Evolutionary conservation across 2,329 filamentous ascomycete species (phyloP).

Genomic region (Ophiostoma ulmi): DNA sequence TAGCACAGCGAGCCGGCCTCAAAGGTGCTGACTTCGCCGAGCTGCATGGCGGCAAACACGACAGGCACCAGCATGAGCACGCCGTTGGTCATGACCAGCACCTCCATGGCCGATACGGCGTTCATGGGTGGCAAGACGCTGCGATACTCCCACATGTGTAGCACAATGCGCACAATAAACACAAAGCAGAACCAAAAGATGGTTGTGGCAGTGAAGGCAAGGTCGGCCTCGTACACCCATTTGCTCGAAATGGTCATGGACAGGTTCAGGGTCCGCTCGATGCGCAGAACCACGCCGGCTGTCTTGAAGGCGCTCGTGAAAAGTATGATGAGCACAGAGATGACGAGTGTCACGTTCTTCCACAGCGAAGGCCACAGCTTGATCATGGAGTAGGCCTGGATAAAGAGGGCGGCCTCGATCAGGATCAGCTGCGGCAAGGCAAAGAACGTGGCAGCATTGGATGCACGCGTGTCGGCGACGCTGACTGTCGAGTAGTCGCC

Average conservation of each 20-base stretch:
- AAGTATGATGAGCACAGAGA: slow-evolving; percentile 37
- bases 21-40: slow-evolving; percentile 40
- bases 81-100: slow-evolving; percentile 52
- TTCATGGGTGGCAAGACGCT: slow-evolving; percentile 42
- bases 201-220: slow-evolving; percentile 32
- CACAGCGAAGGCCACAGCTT: slow-evolving; percentile 41
- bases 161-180: slow-evolving; percentile 49
- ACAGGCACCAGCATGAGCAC: slow-evolving; percentile 53
- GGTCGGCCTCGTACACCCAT: slow-evolving; percentile 39
- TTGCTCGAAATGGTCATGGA: slow-evolving; percentile 24
- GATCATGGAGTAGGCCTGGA: slow-evolving; percentile 52
- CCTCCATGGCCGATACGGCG: slow-evolving; percentile 48
- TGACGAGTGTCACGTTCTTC: slow-evolving; percentile 31
- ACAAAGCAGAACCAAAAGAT: slow-evolving; percentile 50
- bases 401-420: slow-evolving; percentile 44
- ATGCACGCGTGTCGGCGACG: slow-evolving; percentile 34
- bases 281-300: slow-evolving; percentile 38
- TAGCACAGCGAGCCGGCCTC: slow-evolving; percentile 47
- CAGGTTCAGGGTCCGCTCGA: slow-evolving; percentile 31
- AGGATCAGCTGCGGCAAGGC: slow-evolving; percentile 43
- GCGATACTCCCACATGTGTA: slow-evolving; percentile 45
- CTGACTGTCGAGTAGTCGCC: slow-evolving; percentile 50
- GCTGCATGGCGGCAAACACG: slow-evolving; percentile 48
- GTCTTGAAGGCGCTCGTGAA: slow-evolving; percentile 34
- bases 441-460: slow-evolving; percentile 40